Conservation (phyloP, 2,329 filamentous ascomycete genomes). For the Beauveria sp. region DNA sequence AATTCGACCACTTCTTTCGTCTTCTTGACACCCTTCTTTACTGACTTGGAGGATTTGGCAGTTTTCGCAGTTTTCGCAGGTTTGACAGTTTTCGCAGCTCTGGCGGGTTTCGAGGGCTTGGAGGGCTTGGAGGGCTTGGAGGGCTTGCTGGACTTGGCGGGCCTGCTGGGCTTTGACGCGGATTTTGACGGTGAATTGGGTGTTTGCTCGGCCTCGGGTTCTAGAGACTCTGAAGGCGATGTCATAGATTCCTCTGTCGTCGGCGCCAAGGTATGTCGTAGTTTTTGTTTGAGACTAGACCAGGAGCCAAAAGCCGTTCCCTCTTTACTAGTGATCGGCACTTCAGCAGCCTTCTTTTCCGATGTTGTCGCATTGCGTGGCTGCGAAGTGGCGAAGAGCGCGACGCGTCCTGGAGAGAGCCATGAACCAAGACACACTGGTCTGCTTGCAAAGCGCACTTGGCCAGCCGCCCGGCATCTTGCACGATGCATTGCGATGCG, state of each 20-base stretch:
- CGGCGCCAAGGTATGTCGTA: not conserved
- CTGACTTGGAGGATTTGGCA: not conserved
- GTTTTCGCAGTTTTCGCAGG: too few species aligned
- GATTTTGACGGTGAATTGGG: not conserved
- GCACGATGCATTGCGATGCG: not conserved
- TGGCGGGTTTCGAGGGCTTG: too few species aligned
- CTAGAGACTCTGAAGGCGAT: not conserved
- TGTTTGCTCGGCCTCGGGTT: not conserved
- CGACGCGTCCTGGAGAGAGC: not conserved
- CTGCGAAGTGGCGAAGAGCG: not conserved
- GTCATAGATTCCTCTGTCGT: not conserved
- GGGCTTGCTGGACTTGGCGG: not conserved
- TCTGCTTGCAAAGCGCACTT: not conserved
- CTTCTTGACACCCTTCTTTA: not conserved
- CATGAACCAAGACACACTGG: not conserved
- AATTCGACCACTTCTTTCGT: slow-evolving; percentile 17
- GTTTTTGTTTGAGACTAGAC: not conserved
- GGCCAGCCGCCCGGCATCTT: not conserved
- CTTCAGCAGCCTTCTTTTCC: not conserved
- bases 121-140: too few species aligned
- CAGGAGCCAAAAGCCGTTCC: not conserved
- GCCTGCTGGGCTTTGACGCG: not conserved
- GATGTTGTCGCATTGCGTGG: not conserved
- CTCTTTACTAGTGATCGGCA: not conserved
- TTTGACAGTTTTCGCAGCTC: too few species aligned